A percentile compares a stretch with the other conserved stretches of the same genome.
Evolutionary conservation across 805 yeast species (phyloP).

Genomic region (Ogataea populi-albae): DNA sequence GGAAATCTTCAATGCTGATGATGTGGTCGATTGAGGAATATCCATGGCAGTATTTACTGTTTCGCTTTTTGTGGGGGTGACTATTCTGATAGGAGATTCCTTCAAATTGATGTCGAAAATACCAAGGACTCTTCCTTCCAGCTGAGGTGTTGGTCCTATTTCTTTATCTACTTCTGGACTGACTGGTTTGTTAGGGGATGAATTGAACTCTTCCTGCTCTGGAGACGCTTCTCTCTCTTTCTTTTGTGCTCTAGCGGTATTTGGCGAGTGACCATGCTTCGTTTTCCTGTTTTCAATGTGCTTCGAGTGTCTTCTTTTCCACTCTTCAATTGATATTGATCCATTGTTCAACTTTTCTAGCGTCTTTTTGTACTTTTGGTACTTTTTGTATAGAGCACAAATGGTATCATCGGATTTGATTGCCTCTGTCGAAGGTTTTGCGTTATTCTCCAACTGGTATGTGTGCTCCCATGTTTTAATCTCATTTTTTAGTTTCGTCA

Average conservation of each 20-base stretch:
- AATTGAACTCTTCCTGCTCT: conserved; percentile 4
- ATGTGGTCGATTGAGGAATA: too few relatives aligned
- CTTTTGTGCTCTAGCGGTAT: not conserved
- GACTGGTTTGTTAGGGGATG: not conserved
- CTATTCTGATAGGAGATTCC: conserved; percentile 19
- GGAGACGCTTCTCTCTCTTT: conserved; percentile 3
- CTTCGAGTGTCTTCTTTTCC: conserved; percentile 4
- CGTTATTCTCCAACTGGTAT: conserved; percentile 30
- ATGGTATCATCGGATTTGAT: conserved; percentile 40
- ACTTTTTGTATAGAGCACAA: conserved; percentile 32
- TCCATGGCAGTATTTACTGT: conserved; percentile 1
- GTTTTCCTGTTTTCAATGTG: conserved; percentile 7
- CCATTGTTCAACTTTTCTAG: conserved; percentile 16
- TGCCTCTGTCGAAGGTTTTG: conserved; percentile 45
- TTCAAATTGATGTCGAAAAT: conserved; percentile 54
- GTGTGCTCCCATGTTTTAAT: conserved; percentile 56
- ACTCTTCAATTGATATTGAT: conserved; percentile 11
- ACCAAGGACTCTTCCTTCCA: conserved; percentile 71
- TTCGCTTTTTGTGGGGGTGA: conserved; percentile 1
- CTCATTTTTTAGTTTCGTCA: conserved; percentile 35
- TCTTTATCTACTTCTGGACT: conserved; percentile 31
- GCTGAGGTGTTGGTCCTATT: conserved; percentile 86
- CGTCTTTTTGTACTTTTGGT: conserved; percentile 27
- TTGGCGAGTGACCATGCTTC: conserved; percentile 3
- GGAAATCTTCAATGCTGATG: too few relatives aligned